Percentiles rank a stretch among this genome's conserved stretches.
Conservation (phyloP, 495 filamentous ascomycete genomes). For the Lasiosphaeria ovina region DNA sequence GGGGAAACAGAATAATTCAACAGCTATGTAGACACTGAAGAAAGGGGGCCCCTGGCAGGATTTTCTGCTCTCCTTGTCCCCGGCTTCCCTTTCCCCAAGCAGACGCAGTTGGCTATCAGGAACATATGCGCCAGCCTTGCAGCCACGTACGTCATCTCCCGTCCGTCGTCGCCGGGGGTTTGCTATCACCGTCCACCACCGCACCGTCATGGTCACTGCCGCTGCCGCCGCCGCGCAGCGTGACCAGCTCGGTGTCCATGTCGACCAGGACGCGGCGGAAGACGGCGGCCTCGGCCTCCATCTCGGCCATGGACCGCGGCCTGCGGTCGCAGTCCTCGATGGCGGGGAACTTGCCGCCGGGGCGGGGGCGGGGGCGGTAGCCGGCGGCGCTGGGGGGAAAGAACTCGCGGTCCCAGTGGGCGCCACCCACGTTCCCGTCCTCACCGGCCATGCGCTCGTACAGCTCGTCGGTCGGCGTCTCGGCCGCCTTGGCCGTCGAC, state of each 20-base stretch:
- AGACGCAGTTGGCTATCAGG: no score
- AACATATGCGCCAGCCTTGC: no score
- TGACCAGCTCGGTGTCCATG: constrained; percentile 30
- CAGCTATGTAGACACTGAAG: no score
- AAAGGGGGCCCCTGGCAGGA: no score
- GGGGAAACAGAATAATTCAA: no score
- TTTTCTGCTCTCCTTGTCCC: no score
- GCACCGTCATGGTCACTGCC: no score
- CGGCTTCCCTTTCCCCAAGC: no score
- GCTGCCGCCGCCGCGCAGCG: no score
- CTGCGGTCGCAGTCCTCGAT: constrained; percentile 68
- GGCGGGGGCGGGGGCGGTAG: constrained; percentile 33
- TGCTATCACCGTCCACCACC: no score
- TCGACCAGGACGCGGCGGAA: constrained; percentile 46
- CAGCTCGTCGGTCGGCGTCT: constrained; percentile 57
- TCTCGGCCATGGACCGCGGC: constrained; percentile 69
- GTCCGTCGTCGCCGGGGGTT: no score
- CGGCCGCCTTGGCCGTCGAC: constrained; percentile 43
- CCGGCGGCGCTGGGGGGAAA: background rate
- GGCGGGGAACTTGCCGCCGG: constrained; percentile 46
- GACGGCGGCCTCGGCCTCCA: constrained; percentile 73
- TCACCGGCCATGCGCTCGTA: constrained; percentile 82
- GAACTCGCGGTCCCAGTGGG: constrained; percentile 44
- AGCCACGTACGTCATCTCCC: no score
- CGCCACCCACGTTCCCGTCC: constrained; percentile 75